A percentile compares a stretch with the other conserved stretches of the same genome.
phyloP scores from a whole-genome alignment of 2,329 filamentous ascomycete species.

The Pseudopyricularia cyperi region DNA sequence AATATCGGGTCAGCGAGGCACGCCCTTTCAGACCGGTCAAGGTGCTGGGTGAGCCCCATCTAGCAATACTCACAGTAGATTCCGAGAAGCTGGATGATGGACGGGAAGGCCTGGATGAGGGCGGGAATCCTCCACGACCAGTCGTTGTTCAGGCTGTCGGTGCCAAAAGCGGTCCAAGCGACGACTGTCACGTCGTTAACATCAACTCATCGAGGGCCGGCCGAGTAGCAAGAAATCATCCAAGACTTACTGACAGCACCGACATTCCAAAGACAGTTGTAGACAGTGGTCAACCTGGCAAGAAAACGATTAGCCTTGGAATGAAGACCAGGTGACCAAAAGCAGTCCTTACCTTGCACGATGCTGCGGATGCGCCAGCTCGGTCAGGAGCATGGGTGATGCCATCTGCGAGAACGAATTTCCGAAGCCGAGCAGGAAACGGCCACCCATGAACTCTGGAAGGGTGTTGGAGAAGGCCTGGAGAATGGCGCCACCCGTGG shows the following conservation, averaged over 20 bases:
- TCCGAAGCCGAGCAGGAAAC: conserved; percentile 12
- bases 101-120: conserved; percentile 10
- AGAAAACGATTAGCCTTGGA: too few species aligned
- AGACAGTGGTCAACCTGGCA: conserved; percentile 3
- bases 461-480: conserved; percentile 30
- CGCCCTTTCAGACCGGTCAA: background rate
- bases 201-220: background rate
- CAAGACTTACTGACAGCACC: conserved; percentile 6
- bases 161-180: conserved; percentile 33
- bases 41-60: too few species aligned
- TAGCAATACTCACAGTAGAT: background rate
- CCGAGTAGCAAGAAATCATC: background rate
- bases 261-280: conserved; percentile 4
- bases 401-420: conserved; percentile 9
- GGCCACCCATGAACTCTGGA: conserved; percentile 12
- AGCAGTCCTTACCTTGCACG: conserved; percentile 2
- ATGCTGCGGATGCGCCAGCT: conserved; percentile 6
- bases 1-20: background rate
- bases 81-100: conserved; percentile 20
- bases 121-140: conserved; percentile 23
- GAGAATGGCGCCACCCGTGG: conserved; percentile 38
- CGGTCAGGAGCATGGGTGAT: conserved; percentile 8
- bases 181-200: conserved; percentile 14
- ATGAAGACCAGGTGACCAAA: too few species aligned
- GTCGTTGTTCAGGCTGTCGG: conserved; percentile 24